Percentiles rank a stretch among this genome's conserved stretches.
Evolutionary conservation across 2,329 filamentous ascomycete genomes (phyloP).

Genomic region (Scedosporium aurantiacum): DNA sequence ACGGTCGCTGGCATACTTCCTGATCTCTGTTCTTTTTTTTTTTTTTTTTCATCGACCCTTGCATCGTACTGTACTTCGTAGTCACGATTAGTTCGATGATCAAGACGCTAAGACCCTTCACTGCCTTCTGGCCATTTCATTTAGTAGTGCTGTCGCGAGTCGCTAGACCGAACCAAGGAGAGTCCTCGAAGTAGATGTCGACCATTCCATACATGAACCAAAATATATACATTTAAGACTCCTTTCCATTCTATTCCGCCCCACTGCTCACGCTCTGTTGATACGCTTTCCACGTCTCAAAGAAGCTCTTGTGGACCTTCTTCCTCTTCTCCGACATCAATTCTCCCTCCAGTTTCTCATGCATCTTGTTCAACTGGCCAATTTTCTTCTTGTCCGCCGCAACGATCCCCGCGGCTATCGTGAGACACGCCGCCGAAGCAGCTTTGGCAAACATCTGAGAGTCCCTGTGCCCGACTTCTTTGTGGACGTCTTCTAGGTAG

Average conservation of each 20-base stretch:
- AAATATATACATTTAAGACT: background rate
- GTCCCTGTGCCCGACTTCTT: conserved; percentile 49
- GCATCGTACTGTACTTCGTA: too few species aligned
- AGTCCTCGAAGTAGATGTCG: too few species aligned
- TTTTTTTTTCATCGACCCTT: too few species aligned
- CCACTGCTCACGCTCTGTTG: conserved; percentile 4
- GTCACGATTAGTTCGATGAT: too few species aligned
- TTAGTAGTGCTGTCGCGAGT: too few species aligned
- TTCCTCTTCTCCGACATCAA: conserved; percentile 35
- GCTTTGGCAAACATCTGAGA: conserved; percentile 63
- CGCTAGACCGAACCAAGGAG: too few species aligned
- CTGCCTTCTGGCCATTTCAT: too few species aligned
- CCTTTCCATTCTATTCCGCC: background rate
- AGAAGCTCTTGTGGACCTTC: conserved; percentile 52
- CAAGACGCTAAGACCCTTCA: too few species aligned
- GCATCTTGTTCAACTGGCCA: conserved; percentile 45
- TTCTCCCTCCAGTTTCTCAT: conserved; percentile 45
- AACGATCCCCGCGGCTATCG: conserved; percentile 53
- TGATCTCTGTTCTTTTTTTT: too few species aligned
- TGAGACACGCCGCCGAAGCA: conserved; percentile 60
- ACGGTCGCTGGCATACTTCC: too few species aligned
- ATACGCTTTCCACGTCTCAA: conserved; percentile 60
- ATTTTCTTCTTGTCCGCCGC: conserved; percentile 42
- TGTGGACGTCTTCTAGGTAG: conserved; percentile 57
- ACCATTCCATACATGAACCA: conserved; percentile 18